phyloP scores from a whole-genome alignment of 225 moss, liverwort and hornwort species.

The Marchantia paleacea region DNA sequence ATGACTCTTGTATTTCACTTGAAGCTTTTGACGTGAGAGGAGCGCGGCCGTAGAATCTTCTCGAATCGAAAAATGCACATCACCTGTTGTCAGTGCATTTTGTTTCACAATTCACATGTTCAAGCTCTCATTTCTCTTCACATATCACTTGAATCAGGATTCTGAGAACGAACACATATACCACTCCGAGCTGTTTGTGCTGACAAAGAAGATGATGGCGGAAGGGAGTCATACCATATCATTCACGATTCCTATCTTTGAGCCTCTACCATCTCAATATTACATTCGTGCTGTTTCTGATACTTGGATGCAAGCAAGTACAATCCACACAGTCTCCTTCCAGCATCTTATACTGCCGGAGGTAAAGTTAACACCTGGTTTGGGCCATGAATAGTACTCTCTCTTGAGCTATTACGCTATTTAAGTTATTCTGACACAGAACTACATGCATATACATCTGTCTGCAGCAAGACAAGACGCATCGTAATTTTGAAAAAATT shows the following conservation, averaged over 20 bases:
- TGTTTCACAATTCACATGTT: not conserved
- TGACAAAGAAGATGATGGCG: conserved; percentile 83
- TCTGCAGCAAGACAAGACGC: not conserved
- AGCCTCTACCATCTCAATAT: conserved; percentile 93
- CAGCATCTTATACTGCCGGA: conserved; percentile 97
- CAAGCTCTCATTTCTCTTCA: not conserved
- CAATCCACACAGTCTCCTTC: conserved; percentile 81
- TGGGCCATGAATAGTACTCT: no score
- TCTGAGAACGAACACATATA: conserved; percentile 98
- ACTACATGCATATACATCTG: no score
- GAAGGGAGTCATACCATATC: conserved; percentile 81
- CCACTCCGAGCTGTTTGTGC: conserved; percentile 85
- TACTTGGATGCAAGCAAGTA: conserved; percentile 85
- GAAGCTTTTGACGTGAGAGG: no score
- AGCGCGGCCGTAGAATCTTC: no score
- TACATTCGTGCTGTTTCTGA: conserved; percentile 95
- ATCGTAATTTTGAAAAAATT: not conserved
- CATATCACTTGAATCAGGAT: conserved; percentile 51
- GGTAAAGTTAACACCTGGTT: conserved; percentile 34
- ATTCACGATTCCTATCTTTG: conserved; percentile 97
- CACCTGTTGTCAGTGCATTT: not conserved
- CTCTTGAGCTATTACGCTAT: no score
- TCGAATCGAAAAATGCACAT: not conserved
- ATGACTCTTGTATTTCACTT: no score
- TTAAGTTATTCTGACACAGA: no score